Conservation (phyloP, 2,329 filamentous ascomycete genomes). For the Zopfia rhizophila region DNA sequence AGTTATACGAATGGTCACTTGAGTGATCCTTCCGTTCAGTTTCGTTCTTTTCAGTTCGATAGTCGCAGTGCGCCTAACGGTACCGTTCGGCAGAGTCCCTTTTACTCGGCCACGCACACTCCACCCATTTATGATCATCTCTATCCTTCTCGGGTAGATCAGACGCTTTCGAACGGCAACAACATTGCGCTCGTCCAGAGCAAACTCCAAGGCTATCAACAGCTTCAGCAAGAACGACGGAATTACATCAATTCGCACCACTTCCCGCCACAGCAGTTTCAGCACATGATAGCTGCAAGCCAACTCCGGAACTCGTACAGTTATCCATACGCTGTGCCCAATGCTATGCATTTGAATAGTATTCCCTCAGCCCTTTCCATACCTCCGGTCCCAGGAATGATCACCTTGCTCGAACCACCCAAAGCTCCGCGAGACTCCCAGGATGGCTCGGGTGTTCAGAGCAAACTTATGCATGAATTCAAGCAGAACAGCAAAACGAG, state of each 20-base stretch:
- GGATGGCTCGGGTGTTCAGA: constrained; percentile 70
- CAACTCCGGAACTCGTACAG: constrained; percentile 49
- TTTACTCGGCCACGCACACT: constrained; percentile 59
- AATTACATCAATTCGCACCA: constrained; percentile 44
- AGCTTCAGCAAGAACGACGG: constrained; percentile 53
- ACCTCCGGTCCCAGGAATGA: constrained; percentile 46
- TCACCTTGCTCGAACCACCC: constrained; percentile 52
- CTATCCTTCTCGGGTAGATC: constrained; percentile 54
- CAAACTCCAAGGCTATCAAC: constrained; percentile 60
- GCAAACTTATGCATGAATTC: constrained; percentile 82
- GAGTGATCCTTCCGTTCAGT: constrained; percentile 48
- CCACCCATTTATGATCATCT: constrained; percentile 57
- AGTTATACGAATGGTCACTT: constrained; percentile 43
- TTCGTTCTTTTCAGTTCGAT: constrained; percentile 53
- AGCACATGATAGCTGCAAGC: constrained; percentile 47
- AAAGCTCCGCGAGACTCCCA: constrained; percentile 66
- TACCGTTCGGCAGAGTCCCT: constrained; percentile 58
- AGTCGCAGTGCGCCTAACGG: constrained; percentile 57
- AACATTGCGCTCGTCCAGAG: constrained; percentile 59
- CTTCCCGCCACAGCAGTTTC: constrained; percentile 44
- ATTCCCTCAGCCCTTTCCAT: constrained; percentile 47
- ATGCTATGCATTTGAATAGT: constrained; percentile 47
- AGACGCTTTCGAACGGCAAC: constrained; percentile 55
- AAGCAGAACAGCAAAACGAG: constrained; percentile 77
- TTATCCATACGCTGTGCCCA: constrained; percentile 49